phyloP scores from a whole-genome alignment of 202 grass and related monocot species.

The Digitaria exilis region DNA sequence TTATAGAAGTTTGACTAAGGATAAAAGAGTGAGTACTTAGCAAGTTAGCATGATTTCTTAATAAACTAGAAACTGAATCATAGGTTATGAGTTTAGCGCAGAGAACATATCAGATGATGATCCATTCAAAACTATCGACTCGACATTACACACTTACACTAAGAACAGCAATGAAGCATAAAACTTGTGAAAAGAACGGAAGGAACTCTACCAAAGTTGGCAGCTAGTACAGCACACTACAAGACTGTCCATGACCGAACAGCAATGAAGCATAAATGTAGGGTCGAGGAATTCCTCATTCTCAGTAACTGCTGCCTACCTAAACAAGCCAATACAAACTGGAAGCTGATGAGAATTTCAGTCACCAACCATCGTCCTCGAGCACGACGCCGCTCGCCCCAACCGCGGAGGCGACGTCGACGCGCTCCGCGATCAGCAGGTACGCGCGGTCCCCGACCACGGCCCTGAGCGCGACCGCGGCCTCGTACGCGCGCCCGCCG shows the following conservation, averaged over 20 bases:
- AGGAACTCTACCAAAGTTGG: neutral
- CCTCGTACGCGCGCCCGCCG: constrained; percentile 80
- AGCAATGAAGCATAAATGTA: constrained; percentile 21
- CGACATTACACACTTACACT: no score
- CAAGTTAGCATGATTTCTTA: neutral
- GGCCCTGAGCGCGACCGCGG: constrained; percentile 75
- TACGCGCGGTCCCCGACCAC: constrained; percentile 66
- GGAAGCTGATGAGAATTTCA: constrained; percentile 10
- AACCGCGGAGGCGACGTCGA: constrained; percentile 80
- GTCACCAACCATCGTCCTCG: constrained; percentile 75
- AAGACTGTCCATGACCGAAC: neutral
- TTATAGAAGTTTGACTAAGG: neutral
- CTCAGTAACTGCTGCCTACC: neutral
- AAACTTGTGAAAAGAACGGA: neutral
- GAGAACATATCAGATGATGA: neutral
- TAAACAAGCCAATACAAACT: constrained; percentile 8
- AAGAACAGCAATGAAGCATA: no score
- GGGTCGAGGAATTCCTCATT: neutral
- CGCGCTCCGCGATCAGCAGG: constrained; percentile 82
- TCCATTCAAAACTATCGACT: neutral
- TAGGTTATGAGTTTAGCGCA: neutral
- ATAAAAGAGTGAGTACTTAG: neutral
- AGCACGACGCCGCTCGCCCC: constrained; percentile 92
- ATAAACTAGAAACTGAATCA: neutral
- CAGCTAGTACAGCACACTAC: neutral